Evolutionary conservation across 1,284 basidiomycete species (phyloP), one percentile per base, ranked within the genome.

Genomic region (Coniferiporia weirii): DNA sequence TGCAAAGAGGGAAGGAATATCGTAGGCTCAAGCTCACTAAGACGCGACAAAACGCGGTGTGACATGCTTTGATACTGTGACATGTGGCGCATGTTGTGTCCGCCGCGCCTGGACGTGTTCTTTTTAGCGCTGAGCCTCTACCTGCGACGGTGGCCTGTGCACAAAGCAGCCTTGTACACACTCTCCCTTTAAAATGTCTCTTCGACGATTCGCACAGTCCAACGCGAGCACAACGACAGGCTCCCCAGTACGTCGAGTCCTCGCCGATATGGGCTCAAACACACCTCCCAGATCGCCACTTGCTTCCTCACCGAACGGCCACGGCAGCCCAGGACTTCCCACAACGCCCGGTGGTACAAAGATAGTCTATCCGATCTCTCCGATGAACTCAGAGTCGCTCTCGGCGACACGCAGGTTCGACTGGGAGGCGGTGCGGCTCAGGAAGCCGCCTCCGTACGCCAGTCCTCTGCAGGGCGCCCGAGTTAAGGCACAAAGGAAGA

Each of bases 381-480:
- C 61, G 6, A 22, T 19, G 1, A 57, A 59, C n/a, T 27, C 83
- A 0, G 82, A 86, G 1, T 91, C 88, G 1, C 76, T 85, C 46
- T 89, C 87, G 12, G 84, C 85, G 0, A 84, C 85, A 10, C 71
- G 78, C 9, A 85, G 88, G 0, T 91, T 92, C 67, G 89, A 92
- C 73, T 92, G 89, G 90, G 85, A 88, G 45, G 89, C 90, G 0
- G 89, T 83, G 8, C 76, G 84, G 19, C 77, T 80, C 1, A 76
- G 79, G 55, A 77, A 78, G 61, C 83, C 87, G 5, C 81, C 87
- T 15, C 89, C 89, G 1, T 91, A 87, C 73, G 76, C 74, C 4
- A 83, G 81, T 0, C 86, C 86, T 4, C 63, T 76, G 2, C 76
- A 76, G 54, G 72, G 63, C 53, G 83, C 76, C 66, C 72, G 72